Evolutionary conservation across 2,329 filamentous ascomycete genomes (phyloP), one percentile per base, ranked within the genome.

Genomic region (Aureobasidium namibiae): DNA sequence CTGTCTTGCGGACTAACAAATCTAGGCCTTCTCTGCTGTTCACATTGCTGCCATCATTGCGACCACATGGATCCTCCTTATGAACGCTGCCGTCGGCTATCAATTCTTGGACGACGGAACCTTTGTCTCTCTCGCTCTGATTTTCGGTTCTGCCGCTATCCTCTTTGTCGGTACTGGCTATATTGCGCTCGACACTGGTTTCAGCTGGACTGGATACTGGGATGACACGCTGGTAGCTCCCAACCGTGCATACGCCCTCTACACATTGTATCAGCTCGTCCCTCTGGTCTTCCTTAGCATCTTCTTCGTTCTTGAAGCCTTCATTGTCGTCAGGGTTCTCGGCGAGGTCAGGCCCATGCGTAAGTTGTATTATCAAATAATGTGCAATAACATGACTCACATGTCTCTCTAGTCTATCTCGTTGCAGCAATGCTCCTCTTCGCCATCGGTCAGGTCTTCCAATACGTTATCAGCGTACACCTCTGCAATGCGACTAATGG

Each of bases 81-180:
- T 97, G 65, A 97, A 97, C 69, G 91, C 90, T 4, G 76, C 95
- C 4, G 90, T 99, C 46, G 94, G 94, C 46, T 99, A 89, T 72
- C 94, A 99, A 71, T 76, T 97, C 23, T 79, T 97, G 45, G 94
- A 99, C 65, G 94, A 99, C 67, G 94, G 94, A 49, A 99, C 94
- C 0, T 80, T 88, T 0, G 73, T 95, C 24, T 97, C 92, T 0
- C 69, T 97, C 14, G 87, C 83, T 6, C 80, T 97, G 4, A 84
- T 95, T 56, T 63, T 86, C 53, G 76, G 76, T 42, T 96, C 92
- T 14, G 86, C 88, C 0, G 74, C 79, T 11, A 76, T 83, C 14
- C 77, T 97, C 58, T 89, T 97, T 68, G 78, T 97, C 63, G 94
- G 94, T 60, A 95, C 92, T 1, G 92, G 92, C 34, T 99, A 96